These are phyloP conservation scores for Quercus bicolor DNA, from an alignment of 306 rosid species.

Conservation along the genomic window DNA sequence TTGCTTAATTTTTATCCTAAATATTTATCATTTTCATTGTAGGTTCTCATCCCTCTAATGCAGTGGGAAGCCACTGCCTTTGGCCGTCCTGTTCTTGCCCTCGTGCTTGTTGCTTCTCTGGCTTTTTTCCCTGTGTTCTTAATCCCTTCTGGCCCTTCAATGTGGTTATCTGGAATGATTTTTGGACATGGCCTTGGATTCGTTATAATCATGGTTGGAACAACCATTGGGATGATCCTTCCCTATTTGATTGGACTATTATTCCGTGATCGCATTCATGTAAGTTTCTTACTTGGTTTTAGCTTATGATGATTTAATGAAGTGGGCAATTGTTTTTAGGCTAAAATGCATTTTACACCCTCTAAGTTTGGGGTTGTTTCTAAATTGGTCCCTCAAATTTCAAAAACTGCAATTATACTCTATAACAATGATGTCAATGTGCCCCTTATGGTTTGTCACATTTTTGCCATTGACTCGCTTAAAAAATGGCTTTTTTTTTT, in stretches of 20 bases:
- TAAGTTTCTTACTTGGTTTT: constrained; percentile 36
- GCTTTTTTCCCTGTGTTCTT: constrained; percentile 83
- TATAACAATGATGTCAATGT: no score
- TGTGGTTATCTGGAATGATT: constrained; percentile 99
- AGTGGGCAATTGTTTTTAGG: not conserved
- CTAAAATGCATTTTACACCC: no score
- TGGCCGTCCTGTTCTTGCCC: constrained; percentile 92
- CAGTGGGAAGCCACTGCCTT: constrained; percentile 98
- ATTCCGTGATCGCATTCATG: constrained; percentile 90
- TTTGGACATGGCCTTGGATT: constrained; percentile 97
- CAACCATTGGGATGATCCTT: constrained; percentile 95
- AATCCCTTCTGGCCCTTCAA: constrained; percentile 96
- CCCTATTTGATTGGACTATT: constrained; percentile 81
- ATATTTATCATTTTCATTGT: constrained; percentile 12
- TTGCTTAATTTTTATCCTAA: constrained; percentile 21
- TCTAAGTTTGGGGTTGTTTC: no score
- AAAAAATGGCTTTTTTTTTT: no score
- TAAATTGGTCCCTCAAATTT: no score
- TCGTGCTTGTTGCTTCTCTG: constrained; percentile 80
- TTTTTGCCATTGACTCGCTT: no score
- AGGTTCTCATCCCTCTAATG: constrained; percentile 85
- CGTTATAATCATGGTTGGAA: constrained; percentile 88
- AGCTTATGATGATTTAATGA: not conserved
- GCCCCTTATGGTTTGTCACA: no score
- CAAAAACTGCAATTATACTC: no score